Evolutionary conservation across 768 basidiomycete genomes (phyloP).

Genomic region (Trametes coccinea): DNA sequence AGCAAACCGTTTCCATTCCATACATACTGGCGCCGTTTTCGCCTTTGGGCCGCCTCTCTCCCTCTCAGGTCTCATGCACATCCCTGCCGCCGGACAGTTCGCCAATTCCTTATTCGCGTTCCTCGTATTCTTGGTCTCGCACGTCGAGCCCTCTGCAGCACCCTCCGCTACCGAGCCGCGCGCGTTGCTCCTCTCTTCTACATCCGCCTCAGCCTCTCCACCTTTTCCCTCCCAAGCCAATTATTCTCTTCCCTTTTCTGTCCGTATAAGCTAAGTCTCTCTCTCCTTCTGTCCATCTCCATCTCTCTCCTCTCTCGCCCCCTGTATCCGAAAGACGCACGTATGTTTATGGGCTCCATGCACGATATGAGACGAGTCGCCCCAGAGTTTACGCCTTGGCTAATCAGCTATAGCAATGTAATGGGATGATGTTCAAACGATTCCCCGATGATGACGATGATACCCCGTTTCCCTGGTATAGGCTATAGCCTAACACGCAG

Average conservation of each 20-base stretch:
- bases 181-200: conserved; percentile 1
- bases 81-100: conserved; percentile 13
- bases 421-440: conserved; percentile 25
- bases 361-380: conserved; percentile 30
- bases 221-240: neutral
- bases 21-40: neutral
- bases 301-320: conserved; percentile 11
- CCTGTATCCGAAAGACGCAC: conserved; percentile 27
- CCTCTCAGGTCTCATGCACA: conserved; percentile 1
- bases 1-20: neutral
- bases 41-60: neutral
- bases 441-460: neutral
- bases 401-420: conserved; percentile 29
- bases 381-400: conserved; percentile 25
- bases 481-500: too few relatives aligned
- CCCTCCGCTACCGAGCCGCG: conserved; percentile 3
- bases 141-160: conserved; percentile 2
- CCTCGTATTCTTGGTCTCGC: conserved; percentile 21
- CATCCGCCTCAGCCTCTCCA: neutral
- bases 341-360: conserved; percentile 32
- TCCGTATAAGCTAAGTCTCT: conserved; percentile 19
- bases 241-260: neutral
- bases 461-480: neutral
- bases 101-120: conserved; percentile 8
- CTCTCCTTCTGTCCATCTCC: conserved; percentile 8